Evolutionary conservation across 139 green algal genomes (phyloP).

Genomic region (Deuterostichococcus epilithicus): DNA sequence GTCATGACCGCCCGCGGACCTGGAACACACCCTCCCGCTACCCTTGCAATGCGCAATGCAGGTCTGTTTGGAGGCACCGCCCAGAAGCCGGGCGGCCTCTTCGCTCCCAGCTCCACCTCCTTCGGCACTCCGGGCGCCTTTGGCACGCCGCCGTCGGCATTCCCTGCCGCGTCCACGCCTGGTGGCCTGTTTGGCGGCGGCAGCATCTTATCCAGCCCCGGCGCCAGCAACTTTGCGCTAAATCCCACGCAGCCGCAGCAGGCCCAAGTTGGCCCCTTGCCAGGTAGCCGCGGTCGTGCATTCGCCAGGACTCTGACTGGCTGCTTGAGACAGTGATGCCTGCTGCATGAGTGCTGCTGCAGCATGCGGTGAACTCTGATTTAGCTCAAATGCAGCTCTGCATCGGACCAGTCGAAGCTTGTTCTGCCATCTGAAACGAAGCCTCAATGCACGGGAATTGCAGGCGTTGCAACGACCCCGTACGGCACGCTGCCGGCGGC

Average conservation of each 20-base stretch:
- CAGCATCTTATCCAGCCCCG: background rate
- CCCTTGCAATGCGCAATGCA: background rate
- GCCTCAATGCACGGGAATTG: too few relatives aligned
- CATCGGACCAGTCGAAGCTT: too few relatives aligned
- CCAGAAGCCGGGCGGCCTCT: slow-evolving; percentile 5
- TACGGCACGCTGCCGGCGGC: slow-evolving; percentile 45
- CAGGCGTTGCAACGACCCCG: slow-evolving; percentile 21
- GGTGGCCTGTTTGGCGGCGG: slow-evolving; percentile 29
- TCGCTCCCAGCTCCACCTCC: slow-evolving; percentile 10
- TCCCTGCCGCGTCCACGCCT: background rate
- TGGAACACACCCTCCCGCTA: slow-evolving; percentile 16
- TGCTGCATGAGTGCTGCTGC: too few relatives aligned
- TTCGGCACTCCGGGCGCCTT: slow-evolving; percentile 28
- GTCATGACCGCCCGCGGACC: too few relatives aligned
- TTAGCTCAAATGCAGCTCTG: too few relatives aligned
- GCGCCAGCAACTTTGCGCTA: background rate
- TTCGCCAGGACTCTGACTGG: too few relatives aligned
- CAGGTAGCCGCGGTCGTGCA: too few relatives aligned
- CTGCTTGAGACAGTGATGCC: too few relatives aligned
- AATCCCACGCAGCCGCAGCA: background rate
- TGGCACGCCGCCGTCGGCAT: background rate
- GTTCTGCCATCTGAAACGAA: too few relatives aligned
- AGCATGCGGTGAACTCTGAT: too few relatives aligned
- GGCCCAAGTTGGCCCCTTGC: slow-evolving; percentile 22
- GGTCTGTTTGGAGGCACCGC: slow-evolving; percentile 12